Base-by-base conservation (phyloP, 129 eudicot genomes). In the Tanacetum coccineum region DNA sequence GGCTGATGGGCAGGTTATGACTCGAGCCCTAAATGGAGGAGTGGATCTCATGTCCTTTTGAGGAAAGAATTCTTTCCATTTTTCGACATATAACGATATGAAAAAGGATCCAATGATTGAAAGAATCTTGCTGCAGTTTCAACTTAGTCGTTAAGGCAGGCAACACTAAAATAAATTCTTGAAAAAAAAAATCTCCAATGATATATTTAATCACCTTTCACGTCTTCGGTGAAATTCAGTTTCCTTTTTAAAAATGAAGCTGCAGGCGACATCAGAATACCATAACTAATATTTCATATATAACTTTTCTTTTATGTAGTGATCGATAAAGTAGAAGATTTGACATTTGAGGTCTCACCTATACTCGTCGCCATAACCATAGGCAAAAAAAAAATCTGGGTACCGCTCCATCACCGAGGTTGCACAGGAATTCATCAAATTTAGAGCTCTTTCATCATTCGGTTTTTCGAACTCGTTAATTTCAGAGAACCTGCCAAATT, bases 141-240 rank as follows among this genome's bases (percentile, higher is more conserved):
- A 74, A 32, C 57, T 47, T 51, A 36, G 22, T 14, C 9, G 46
- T 71, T 60, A 61, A 71, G 14, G 57, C 51, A 14, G 25, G 13
- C n/a, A 11, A 51, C 22, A 52, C 21, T 17, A 67, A 52, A 32
- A n/a, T n/a, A 67, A 53, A 28, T 25, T 62, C 42, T 13, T 56
- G 51, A 25, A 1, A 21, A 19, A 50, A 22, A 17, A 32, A 32
- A n/a, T 1, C 42, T 1, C 42, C 0, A 32, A 1, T n/a, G 2
- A 36, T 7, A 36, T 36, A 2, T 36, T 36, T 0, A 8, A 42
- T 25, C 44, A 91, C 96, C 97, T 81, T 62, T 80, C 86, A 67
- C 98, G 96, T 63, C 98, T 81, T 70, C 85, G 86, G 80, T 91
- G 85, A 64, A 91, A 91, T 54, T 75, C 76, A 53, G 96, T 81